Evolutionary conservation across 345 rosid species (phyloP), one percentile per base, ranked within the genome.

Genomic region (Euphorbia lathyris): DNA sequence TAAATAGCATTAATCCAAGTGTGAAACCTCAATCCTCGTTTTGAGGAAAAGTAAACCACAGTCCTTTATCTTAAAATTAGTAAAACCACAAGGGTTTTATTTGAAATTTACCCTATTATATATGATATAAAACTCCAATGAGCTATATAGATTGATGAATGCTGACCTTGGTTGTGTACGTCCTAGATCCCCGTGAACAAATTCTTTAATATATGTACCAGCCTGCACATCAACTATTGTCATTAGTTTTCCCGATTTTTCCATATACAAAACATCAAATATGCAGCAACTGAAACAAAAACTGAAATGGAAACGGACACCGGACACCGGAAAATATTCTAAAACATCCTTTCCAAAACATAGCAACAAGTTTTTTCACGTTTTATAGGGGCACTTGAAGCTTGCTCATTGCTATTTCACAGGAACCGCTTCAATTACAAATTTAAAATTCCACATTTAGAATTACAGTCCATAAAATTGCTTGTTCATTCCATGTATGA

Each of bases 121-220:
- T n/a, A n/a, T n/a, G n/a, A n/a, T n/a, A n/a, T n/a, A n/a, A 65
- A 20, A 14, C 47, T 48, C 22, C 26, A 17, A 58, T 30, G 11
- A 19, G 82, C 94, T 86, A 88, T 0, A 19, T n/a, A 50, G 16
- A 50, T 50, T 50, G 55, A 50, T 19, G 17, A 50, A 19, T 29
- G 19, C 20, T 77, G 87, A 90, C 97, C 92, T 95, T 45, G 99
- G 99, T 74, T 74, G 76, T 29, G 98, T 90, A 36, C 98, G 97
- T 71, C 97, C 99, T 57, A 92, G 87, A 86, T 92, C 99, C 68
- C 99, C 99, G 40, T 90, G 97, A 76, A 92, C 96, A 81, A 92
- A 92, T 77, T 95, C 99, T 87, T 95, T 92, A 68, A 95, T 92
- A 65, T 87, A 90, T 26, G 99, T 95, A 63, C 97, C 98, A 75